A percentile compares a stretch with the other conserved stretches of the same genome.
These are phyloP conservation scores for Leccinum fuscescens DNA, from an alignment of 1,284 basidiomycete species.

Conservation along the genomic window DNA sequence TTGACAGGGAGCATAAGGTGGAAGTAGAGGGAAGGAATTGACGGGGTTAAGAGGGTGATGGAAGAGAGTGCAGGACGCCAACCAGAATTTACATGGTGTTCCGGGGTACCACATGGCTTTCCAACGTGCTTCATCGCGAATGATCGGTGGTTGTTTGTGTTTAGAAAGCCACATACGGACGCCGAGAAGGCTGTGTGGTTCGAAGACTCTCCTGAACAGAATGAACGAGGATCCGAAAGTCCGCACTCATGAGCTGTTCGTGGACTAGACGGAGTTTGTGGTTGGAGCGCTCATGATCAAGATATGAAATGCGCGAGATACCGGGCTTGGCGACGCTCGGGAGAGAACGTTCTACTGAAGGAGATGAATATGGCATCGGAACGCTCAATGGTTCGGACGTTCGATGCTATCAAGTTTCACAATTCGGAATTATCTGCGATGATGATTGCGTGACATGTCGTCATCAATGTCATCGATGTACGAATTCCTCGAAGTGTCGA, in stretches of 20 bases:
- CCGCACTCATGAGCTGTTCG: background rate
- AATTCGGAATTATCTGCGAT: background rate
- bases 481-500: background rate
- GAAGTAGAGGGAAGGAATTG: background rate
- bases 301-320: background rate
- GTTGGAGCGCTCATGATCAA: background rate
- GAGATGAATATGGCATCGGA: background rate
- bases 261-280: background rate
- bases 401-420: background rate
- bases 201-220: background rate
- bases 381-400: background rate
- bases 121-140: background rate
- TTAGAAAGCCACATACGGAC: background rate
- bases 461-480: background rate
- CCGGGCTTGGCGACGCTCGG: background rate
- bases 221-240: background rate
- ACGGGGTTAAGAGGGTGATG: background rate
- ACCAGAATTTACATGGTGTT: background rate
- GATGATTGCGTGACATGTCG: background rate
- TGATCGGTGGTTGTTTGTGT: background rate
- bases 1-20: conserved; percentile 10
- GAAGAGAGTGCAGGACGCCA: too few species aligned
- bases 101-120: background rate
- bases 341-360: background rate
- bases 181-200: background rate